Base-by-base conservation (phyloP, 2,329 filamentous ascomycete species). In the Conoideocrella luteorostrata region DNA sequence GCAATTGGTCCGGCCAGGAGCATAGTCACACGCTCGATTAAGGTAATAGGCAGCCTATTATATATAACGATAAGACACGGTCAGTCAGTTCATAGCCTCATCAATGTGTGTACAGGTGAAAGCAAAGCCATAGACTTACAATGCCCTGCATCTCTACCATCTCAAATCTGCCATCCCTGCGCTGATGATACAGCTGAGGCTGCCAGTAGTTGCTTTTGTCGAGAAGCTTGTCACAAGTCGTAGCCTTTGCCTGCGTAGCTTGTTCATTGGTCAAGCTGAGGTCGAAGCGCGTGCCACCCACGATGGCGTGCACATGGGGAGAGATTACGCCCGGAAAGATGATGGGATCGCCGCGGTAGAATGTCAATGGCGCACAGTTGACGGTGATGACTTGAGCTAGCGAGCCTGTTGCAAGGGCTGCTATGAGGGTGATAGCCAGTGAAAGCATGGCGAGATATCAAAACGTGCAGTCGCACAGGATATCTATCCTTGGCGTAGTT, bases 181-280 rank as follows among this genome's bases (percentile, higher is more conserved):
- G 69, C 46, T 74, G 62, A 45, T 67, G 68, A 50, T 62, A 66
- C 1, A 86, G 63, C 48, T 70, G 69, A 0, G 82, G 82, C 13
- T 77, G 77, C 82, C 83, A 86, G 64, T 87, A 86, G 55, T 78
- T 83, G 44, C 75, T 82, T 45, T 76, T 64, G 58, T 86, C 82
- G 49, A 77, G 65, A 22, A 70, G 68, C 44, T 82, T 79, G 26
- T 71, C 69, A 60, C 82, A 86, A 4, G 82, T 81, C 2, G 82
- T 82, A 60, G 83, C 86, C 10, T 71, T 71, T 2, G 77, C 74
- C 20, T 59, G 58, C 44, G 68, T 64, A n/a, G 75, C 74, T 28
- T 70, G 63, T 7, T 68, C 64, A 54, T 74, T 81, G 43, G 64
- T 65, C 68, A 78, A 75, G 22, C 59, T 63, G 47, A 75, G 70